phyloP scores from a whole-genome alignment of 2,329 filamentous ascomycete genomes.

The Aphanocladium album region DNA sequence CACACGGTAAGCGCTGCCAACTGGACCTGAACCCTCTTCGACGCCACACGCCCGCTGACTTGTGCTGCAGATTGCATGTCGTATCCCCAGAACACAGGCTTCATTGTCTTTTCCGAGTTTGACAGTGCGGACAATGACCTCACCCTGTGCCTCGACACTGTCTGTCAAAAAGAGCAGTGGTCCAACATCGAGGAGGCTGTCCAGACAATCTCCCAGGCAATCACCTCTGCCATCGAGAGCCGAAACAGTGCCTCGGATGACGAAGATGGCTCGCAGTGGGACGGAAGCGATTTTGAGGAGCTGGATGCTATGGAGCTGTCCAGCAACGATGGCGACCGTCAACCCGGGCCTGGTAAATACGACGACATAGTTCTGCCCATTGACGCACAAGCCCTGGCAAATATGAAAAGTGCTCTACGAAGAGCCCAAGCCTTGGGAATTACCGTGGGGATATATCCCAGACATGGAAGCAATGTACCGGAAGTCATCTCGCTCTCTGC shows the following conservation, averaged over 20 bases:
- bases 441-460: slow-evolving; percentile 55
- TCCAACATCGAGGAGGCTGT: slow-evolving; percentile 5
- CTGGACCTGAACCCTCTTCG: too few species aligned
- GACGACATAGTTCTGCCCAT: slow-evolving; percentile 26
- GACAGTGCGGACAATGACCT: neutral
- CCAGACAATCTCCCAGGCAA: slow-evolving; percentile 19
- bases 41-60: neutral
- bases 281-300: slow-evolving; percentile 23
- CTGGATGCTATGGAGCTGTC: slow-evolving; percentile 30
- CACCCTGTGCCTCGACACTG: neutral
- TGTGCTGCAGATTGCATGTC: neutral
- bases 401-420: slow-evolving; percentile 43
- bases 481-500: slow-evolving; percentile 61
- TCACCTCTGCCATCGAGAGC: slow-evolving; percentile 27
- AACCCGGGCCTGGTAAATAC: neutral
- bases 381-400: slow-evolving; percentile 28
- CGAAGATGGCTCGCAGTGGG: neutral
- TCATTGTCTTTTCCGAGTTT: slow-evolving; percentile 4
- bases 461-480: slow-evolving; percentile 39
- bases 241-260: slow-evolving; percentile 27
- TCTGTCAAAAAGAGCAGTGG: neutral
- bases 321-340: slow-evolving; percentile 26
- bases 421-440: slow-evolving; percentile 61
- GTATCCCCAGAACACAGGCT: slow-evolving; percentile 1
- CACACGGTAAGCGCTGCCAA: neutral